Base-by-base conservation (phyloP, 768 basidiomycete species). In the Collybia sordida region DNA sequence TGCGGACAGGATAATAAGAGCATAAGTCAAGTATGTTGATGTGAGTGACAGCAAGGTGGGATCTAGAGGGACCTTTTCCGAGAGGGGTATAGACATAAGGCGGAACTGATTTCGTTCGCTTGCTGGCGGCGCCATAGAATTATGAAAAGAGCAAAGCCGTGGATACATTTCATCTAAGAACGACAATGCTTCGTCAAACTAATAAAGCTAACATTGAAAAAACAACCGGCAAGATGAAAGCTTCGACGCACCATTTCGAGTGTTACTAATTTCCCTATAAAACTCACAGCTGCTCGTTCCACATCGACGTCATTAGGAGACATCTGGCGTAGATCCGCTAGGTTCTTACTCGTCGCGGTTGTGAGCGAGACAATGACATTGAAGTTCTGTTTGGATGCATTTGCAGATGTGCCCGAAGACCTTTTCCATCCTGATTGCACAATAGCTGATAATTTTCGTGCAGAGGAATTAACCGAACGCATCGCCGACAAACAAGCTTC, bases 221-320 rank as follows among this genome's bases (percentile, higher is more conserved):
- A 51, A 22, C 7, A 51, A 19, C 52, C 14, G 22, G 48, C 18
- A 56, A 25, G 31, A 24, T 1, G 9, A 42, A 17, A 18, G 25
- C 36, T 17, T 28, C 48, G 21, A 75, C 89, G 45, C 59, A 92
- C 90, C 81, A 90, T 70, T 56, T 89, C 86, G 42, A 92, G 61
- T 19, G 75, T 58, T 21, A 90, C 71, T 1, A 92, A 64, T 63
- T 90, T 90, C 6, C 80, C 85, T 5, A 83, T 60, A 4, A 91
- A 67, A 50, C 83, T 84, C 43, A 76, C 75, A 1, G 86, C 90
- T 2, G 87, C 88, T 31, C 85, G 75, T 66, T 93, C 91, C 4
- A 90, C 75, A 54, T 91, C 85, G 7, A 88, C 14, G 54, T 79
- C 77, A 2, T 69, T 71, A 0, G 76, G 68, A 39, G 65, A 68